These are phyloP conservation scores for Colletotrichum nymphaeae DNA, from an alignment of 2,329 filamentous ascomycete species.

Conservation along the genomic window DNA sequence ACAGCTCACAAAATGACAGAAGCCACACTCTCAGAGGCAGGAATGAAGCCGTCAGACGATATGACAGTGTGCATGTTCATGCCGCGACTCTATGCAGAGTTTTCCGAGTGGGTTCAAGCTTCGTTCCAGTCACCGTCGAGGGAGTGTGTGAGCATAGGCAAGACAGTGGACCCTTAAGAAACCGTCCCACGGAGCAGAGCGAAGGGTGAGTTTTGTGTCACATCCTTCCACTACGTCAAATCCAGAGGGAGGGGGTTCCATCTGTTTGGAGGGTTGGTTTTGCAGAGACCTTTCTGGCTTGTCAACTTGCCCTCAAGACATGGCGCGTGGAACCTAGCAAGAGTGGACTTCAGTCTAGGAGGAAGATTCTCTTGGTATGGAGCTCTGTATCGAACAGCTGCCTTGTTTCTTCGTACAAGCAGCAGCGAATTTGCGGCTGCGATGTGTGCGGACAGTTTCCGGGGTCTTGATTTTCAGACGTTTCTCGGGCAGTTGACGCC, in stretches of 20 bases:
- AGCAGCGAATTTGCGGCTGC: neutral
- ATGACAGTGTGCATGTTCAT: slow-evolving; percentile 28
- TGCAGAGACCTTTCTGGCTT: neutral
- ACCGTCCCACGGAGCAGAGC: slow-evolving; percentile 25
- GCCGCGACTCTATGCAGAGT: slow-evolving; percentile 34
- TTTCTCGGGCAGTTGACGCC: slow-evolving; percentile 5
- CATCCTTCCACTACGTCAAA: slow-evolving; percentile 21
- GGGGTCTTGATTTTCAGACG: neutral
- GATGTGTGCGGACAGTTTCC: neutral
- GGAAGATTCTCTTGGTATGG: neutral
- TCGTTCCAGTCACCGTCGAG: slow-evolving; percentile 10
- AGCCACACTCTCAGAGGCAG: slow-evolving; percentile 2
- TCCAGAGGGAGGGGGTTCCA: slow-evolving; percentile 4
- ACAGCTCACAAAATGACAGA: slow-evolving; percentile 32
- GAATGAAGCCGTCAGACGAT: slow-evolving; percentile 20
- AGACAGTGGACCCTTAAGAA: slow-evolving; percentile 31
- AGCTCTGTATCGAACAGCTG: neutral
- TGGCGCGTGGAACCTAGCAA: slow-evolving; percentile 1
- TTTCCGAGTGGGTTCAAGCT: slow-evolving; percentile 35
- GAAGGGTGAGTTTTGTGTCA: slow-evolving; percentile 27
- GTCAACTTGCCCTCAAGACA: neutral
- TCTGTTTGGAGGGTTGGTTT: slow-evolving; percentile 21
- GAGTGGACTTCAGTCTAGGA: neutral
- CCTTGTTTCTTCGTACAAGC: neutral
- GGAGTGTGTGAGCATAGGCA: slow-evolving; percentile 22